Base-by-base conservation (phyloP, 257 asterid species). In the Prunella vulgaris region DNA sequence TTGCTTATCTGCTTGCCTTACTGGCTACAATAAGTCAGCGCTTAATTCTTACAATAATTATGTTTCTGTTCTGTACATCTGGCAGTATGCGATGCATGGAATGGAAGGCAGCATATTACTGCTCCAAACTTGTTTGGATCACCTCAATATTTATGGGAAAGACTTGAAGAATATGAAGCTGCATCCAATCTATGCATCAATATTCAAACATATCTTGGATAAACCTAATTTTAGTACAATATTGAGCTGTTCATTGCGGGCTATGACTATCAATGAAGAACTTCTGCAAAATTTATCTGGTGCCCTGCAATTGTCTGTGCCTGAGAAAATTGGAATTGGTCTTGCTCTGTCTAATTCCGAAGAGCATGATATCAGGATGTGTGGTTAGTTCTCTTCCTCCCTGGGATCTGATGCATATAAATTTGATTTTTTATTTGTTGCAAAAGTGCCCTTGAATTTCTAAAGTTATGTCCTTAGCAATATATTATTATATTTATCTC, bases 301-400 rank as follows among this genome's bases (percentile, higher is more conserved):
- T 74, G 92, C 84, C 30, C 75, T 94, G 66, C 80, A 69, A 18
- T 76, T 94, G 83, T 82, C 87, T 5, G 74, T 68, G 42, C 72
- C 90, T 64, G 98, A 94, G 82, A 94, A 83, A 76, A 79, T 94
- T 70, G 90, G 88, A 51, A 65, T 87, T 78, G 97, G 99, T 63
- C 97, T 94, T 79, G 96, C 97, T 27, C 70, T 94, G 79, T 89
- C 93, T 7, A 85, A 81, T 72, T 86, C 99, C 24, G 96, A 94
- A 68, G 85, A 76, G 73, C 69, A 74, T 68, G 93, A 86, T 37
- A 71, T 87, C 77, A 79, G 87, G 81, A 82, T 78, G 78, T 87
- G 90, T 80, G 99, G 99, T 94, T 71, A 85, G 93, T 80, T 33
- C 70, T 70, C 48, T 62, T 37, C 40, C 77, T 44, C 37, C 21